Percentiles rank a stretch among this genome's conserved stretches.
These are phyloP conservation scores for Gossypium raimondii DNA, from an alignment of 345 rosid genomes.

Conservation along the genomic window DNA sequence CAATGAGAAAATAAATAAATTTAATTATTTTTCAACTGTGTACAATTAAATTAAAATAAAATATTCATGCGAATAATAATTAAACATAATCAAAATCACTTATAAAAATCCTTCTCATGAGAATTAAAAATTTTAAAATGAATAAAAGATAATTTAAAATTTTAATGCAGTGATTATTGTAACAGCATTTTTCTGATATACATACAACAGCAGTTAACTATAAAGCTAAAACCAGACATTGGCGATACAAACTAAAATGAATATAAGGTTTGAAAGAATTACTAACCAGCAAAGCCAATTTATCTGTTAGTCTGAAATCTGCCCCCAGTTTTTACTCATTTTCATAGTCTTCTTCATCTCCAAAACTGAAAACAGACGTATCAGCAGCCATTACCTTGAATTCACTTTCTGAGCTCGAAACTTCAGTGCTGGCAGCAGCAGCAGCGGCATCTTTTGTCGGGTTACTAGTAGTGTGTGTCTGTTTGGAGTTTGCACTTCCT, in stretches of 20 bases:
- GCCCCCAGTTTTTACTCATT: slow-evolving; percentile 40
- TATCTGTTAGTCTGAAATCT: slow-evolving; percentile 6
- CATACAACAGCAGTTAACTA: too few relatives aligned
- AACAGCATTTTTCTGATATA: too few relatives aligned
- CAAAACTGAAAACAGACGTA: slow-evolving; percentile 27
- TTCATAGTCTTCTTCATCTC: slow-evolving; percentile 69
- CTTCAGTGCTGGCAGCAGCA: not conserved
- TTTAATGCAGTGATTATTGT: slow-evolving; percentile 18
- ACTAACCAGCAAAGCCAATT: not conserved
- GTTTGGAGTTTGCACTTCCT: slow-evolving; percentile 30
- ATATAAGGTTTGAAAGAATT: too few relatives aligned
- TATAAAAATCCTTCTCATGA: too few relatives aligned
- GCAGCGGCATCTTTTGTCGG: slow-evolving; percentile 19
- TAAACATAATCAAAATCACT: too few relatives aligned
- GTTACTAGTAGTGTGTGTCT: slow-evolving; percentile 1
- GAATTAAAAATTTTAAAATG: not conserved
- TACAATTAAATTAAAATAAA: too few relatives aligned
- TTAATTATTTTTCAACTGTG: too few relatives aligned
- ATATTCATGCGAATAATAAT: too few relatives aligned
- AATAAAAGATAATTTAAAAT: slow-evolving; percentile 9
- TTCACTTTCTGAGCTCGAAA: slow-evolving; percentile 40
- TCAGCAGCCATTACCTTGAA: slow-evolving; percentile 82
- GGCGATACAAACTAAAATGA: too few relatives aligned
- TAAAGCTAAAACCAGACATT: too few relatives aligned
- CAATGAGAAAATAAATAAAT: too few relatives aligned